These are phyloP conservation scores for Colletotrichum tropicicola DNA, from an alignment of 2,329 filamentous ascomycete genomes.

Conservation along the genomic window DNA sequence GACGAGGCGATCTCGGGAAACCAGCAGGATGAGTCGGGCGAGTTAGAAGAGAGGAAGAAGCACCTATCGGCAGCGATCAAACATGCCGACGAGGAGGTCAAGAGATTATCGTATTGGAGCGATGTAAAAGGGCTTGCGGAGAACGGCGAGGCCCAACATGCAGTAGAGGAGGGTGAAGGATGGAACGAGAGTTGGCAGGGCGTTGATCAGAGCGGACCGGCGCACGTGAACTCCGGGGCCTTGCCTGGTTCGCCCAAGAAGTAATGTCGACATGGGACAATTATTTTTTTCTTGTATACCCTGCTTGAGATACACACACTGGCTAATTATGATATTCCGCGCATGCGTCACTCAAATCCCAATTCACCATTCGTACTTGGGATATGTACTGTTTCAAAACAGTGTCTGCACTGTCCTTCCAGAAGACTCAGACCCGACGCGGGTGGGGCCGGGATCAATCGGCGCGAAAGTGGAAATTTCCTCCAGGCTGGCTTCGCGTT, in stretches of 20 bases:
- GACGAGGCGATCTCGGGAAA: constrained; percentile 62
- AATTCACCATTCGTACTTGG: background rate
- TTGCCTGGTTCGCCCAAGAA: constrained; percentile 15
- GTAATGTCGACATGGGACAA: background rate
- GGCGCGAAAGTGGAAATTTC: constrained; percentile 30
- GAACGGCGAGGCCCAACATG: constrained; percentile 55
- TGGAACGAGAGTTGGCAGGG: constrained; percentile 60
- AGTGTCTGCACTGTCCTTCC: background rate
- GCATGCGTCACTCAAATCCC: background rate
- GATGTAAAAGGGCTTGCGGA: constrained; percentile 78
- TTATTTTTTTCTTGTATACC: constrained; percentile 32
- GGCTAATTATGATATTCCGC: background rate
- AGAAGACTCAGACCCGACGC: too few species aligned
- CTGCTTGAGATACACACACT: constrained; percentile 6
- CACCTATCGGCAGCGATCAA: constrained; percentile 79
- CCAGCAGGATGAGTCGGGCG: constrained; percentile 43
- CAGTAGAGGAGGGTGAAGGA: constrained; percentile 51
- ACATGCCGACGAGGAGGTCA: constrained; percentile 83
- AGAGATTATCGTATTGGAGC: constrained; percentile 86
- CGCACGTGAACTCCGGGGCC: constrained; percentile 40
- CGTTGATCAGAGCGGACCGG: constrained; percentile 61
- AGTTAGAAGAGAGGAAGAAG: constrained; percentile 58
- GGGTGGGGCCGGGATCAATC: constrained; percentile 20
- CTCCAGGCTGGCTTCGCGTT: background rate
- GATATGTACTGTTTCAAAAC: background rate